Evolutionary conservation across 305 asterid species (phyloP).

Genomic region (Plantago coronopus): DNA sequence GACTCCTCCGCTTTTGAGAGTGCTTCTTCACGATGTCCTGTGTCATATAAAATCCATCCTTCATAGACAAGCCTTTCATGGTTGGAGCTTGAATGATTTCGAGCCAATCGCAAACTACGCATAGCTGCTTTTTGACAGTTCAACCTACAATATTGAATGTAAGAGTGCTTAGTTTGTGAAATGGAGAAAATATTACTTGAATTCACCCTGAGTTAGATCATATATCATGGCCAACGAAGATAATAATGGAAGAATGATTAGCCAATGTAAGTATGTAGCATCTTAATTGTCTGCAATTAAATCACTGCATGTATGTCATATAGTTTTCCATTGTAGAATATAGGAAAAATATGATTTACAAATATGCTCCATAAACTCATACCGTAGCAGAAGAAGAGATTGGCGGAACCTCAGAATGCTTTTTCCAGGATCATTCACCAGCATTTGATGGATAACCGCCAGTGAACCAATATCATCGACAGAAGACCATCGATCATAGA

Average conservation of each 20-base stretch:
- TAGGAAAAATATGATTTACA: not conserved
- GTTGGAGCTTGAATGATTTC: conserved; percentile 63
- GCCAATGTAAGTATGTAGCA: no score
- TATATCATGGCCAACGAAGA: no score
- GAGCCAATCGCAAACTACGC: conserved; percentile 85
- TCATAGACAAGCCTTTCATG: conserved; percentile 79
- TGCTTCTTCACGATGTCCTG: conserved; percentile 82
- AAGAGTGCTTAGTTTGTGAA: not conserved
- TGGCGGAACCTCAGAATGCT: conserved; percentile 78
- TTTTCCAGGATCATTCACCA: conserved; percentile 69
- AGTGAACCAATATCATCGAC: conserved; percentile 95
- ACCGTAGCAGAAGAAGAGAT: conserved; percentile 80
- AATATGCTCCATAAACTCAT: conserved; percentile 10
- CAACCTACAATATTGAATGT: conserved; percentile 36
- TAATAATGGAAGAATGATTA: no score
- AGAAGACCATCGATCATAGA: conserved; percentile 84
- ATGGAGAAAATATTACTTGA: not conserved
- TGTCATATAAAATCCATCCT: conserved; percentile 87
- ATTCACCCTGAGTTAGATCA: no score
- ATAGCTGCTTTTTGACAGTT: conserved; percentile 93
- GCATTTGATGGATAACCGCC: conserved; percentile 93
- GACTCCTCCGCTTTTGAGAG: conserved; percentile 81
- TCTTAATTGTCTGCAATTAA: not conserved
- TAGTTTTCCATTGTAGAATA: not conserved
- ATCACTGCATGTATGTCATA: not conserved